Evolutionary conservation across 1,284 basidiomycete species (phyloP).

Genomic region (Blastosporella zonata): DNA sequence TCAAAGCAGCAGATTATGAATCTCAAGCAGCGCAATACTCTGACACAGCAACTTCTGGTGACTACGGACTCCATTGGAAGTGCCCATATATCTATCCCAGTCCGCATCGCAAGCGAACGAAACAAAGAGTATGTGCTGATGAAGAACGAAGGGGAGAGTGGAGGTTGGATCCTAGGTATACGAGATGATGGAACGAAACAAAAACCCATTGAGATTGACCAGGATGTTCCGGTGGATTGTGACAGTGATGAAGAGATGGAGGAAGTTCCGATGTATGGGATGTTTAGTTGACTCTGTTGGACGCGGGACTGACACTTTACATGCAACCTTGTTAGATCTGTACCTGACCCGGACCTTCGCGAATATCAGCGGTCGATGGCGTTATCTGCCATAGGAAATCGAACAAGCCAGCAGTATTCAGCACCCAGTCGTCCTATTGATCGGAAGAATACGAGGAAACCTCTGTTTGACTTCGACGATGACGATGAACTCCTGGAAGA

Average conservation of each 20-base stretch:
- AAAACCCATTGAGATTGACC: slow-evolving; percentile 87
- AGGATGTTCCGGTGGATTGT: slow-evolving; percentile 36
- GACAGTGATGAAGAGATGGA: slow-evolving; percentile 71
- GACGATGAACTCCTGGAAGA: slow-evolving; percentile 35
- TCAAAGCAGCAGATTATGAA: slow-evolving; percentile 93
- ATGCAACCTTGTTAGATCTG: slow-evolving; percentile 29
- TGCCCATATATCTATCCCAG: slow-evolving; percentile 85
- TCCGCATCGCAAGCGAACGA: slow-evolving; percentile 91
- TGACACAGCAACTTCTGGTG: slow-evolving; percentile 93
- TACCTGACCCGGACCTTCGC: slow-evolving; percentile 63
- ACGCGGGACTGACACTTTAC: slow-evolving; percentile 10
- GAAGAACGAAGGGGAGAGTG: slow-evolving; percentile 82
- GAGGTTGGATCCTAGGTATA: slow-evolving; percentile 94
- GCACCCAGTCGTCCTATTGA: slow-evolving; percentile 29
- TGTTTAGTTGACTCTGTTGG: neutral
- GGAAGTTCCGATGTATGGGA: slow-evolving; percentile 62
- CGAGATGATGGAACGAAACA: slow-evolving; percentile 73
- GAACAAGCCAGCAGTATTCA: slow-evolving; percentile 46
- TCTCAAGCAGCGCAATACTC: slow-evolving; percentile 83
- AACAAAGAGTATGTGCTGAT: slow-evolving; percentile 93
- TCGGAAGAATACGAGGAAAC: slow-evolving; percentile 27
- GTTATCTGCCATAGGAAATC: slow-evolving; percentile 58
- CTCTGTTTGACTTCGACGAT: slow-evolving; percentile 55
- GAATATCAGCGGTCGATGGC: slow-evolving; percentile 67
- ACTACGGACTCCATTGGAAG: slow-evolving; percentile 94